phyloP scores from a whole-genome alignment of 768 basidiomycete species.

The Coprinopsis cinerea region DNA sequence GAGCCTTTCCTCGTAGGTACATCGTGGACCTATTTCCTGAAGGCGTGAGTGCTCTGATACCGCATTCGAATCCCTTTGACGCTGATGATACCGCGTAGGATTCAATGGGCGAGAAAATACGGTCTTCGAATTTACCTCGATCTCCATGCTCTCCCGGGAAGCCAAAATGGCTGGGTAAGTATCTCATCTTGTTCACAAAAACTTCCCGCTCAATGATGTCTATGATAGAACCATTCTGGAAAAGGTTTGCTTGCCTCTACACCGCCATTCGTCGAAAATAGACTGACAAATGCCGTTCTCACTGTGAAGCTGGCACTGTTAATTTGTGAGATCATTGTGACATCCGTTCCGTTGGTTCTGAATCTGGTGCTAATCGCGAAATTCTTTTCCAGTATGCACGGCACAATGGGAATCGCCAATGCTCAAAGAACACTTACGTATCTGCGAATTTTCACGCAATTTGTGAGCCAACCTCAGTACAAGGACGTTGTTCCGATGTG shows the following conservation, averaged over 20 bases:
- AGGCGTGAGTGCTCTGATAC: slow-evolving; percentile 28
- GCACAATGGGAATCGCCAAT: slow-evolving; percentile 87
- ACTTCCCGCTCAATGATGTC: slow-evolving; percentile 9
- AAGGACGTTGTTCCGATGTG: slow-evolving; percentile 65
- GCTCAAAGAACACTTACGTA: slow-evolving; percentile 81
- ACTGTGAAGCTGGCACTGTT: slow-evolving; percentile 42
- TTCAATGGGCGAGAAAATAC: slow-evolving; percentile 91
- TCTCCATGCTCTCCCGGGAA: slow-evolving; percentile 64
- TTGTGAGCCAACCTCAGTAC: slow-evolving; percentile 79
- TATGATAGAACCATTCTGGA: slow-evolving; percentile 34
- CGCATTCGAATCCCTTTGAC: slow-evolving; percentile 1
- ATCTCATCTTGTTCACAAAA: slow-evolving; percentile 5
- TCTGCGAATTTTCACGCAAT: slow-evolving; percentile 75
- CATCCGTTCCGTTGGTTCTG: neutral
- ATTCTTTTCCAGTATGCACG: slow-evolving; percentile 42
- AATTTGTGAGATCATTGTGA: slow-evolving; percentile 46
- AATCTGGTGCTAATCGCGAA: slow-evolving; percentile 5
- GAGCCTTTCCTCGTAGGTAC: slow-evolving; percentile 82
- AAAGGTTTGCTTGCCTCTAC: slow-evolving; percentile 19
- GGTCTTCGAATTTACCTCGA: slow-evolving; percentile 86
- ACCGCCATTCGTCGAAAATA: slow-evolving; percentile 5
- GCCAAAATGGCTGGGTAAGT: slow-evolving; percentile 76
- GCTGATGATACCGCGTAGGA: slow-evolving; percentile 31
- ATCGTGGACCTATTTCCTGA: slow-evolving; percentile 61
- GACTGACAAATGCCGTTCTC: slow-evolving; percentile 7